Base-by-base conservation (phyloP, 129 eudicot species). In the Escallonia rubra region DNA sequence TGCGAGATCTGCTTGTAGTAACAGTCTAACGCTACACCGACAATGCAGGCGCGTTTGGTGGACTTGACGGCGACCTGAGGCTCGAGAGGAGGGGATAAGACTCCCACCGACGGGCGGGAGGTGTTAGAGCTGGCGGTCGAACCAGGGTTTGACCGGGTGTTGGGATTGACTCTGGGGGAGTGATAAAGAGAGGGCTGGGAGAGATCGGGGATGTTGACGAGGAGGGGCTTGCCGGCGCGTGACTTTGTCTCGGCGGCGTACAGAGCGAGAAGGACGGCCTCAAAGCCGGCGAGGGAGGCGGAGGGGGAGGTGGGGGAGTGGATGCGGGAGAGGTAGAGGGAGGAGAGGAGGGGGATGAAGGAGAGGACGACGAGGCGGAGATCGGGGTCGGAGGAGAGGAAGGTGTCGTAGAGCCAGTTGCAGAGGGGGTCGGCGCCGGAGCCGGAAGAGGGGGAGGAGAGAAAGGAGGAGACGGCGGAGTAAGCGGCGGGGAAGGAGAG, bases 391-490 rank as follows among this genome's bases (percentile, higher is more conserved):
- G 90, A 79, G 16, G 96, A 83, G 47, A 81, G 89, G 60, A 83
- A 88, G 0, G 96, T 88, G 49, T 92, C 98, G 74, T 92, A 92
- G 3, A 92, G 95, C 98, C 98, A 86, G 61, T 88, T 81, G 57
- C 96, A 92, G 23, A 88, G 84, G 1, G 87, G 79, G 68, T 92
- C 98, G 13, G 78, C 83, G 52, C 89, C 83, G 67, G 96, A 77
- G 64, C 98, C 98, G 70, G 95, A 85, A 51, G 46, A 9, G 10
- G 88, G 78, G 64, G 83, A 55, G 76, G 87, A 71, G 14, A 87
- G 79, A n/a, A 83, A 73, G 61, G 82, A 7, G 12, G 96, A 72
- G 55, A 91, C 40, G 43, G 96, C 77, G 60, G 81, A 42, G 89
- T 88, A 88, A 5, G 95, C 95, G 59, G 85, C 47, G 73, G 67